A percentile compares a stretch with the other conserved stretches of the same genome.
Conservation (phyloP, 1,139 yeast genomes). For the Nakaseomyces delphensis region DNA sequence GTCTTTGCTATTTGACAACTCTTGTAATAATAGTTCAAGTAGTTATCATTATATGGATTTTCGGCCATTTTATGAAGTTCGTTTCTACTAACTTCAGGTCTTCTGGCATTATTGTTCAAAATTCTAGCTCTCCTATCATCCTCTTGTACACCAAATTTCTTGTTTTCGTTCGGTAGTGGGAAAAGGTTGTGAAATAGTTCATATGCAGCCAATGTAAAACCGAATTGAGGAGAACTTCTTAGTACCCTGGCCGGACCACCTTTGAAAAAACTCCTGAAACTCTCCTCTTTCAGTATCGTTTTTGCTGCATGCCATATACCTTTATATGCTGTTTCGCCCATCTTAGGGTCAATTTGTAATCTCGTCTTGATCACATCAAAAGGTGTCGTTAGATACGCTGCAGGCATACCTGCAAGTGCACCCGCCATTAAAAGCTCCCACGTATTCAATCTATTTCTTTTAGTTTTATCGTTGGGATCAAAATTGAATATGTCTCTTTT, state of each 20-base stretch:
- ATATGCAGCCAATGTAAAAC: conserved; percentile 93
- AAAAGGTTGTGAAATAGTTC: conserved; percentile 64
- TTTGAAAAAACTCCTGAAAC: conserved; percentile 76
- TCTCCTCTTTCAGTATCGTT: conserved; percentile 72
- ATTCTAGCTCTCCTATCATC: conserved; percentile 6
- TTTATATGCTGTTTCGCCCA: conserved; percentile 66
- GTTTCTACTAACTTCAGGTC: conserved; percentile 20
- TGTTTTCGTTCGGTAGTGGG: conserved; percentile 38
- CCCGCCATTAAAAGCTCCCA: conserved; percentile 84
- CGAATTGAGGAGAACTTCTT: conserved; percentile 96
- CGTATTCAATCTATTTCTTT: conserved; percentile 50
- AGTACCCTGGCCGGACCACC: conserved; percentile 94
- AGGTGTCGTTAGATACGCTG: conserved; percentile 93
- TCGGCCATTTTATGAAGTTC: conserved; percentile 10
- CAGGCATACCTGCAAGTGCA: conserved; percentile 96
- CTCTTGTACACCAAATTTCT: conserved; percentile 9
- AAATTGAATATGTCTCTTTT: conserved; percentile 75
- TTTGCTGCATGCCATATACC: conserved; percentile 72
- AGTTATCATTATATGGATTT: conserved; percentile 18
- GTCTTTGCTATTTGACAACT: conserved; percentile 54
- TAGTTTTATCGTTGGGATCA: conserved; percentile 51
- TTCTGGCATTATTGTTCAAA: conserved; percentile 7
- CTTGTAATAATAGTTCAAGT: conserved; percentile 44
- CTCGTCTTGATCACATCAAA: conserved; percentile 95
- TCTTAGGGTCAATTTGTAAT: conserved; percentile 74